Evolutionary conservation across 1,284 basidiomycete species (phyloP), one percentile per base, ranked within the genome.

Genomic region (Ustilago sp.): DNA sequence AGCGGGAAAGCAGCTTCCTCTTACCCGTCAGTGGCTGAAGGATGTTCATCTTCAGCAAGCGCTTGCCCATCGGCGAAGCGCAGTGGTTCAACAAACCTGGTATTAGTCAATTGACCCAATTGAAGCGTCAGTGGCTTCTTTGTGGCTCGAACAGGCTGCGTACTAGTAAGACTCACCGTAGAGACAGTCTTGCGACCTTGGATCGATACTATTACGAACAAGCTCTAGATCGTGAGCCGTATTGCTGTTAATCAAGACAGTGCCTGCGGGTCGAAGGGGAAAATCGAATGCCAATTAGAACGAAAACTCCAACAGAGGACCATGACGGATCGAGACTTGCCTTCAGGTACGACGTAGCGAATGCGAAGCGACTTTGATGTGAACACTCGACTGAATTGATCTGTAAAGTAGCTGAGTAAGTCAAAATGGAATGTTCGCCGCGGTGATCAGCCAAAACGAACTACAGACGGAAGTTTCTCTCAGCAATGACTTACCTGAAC

Each of bases 161-260:
- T 28, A 28, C 3, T 28, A 28, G n/a, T 17, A 5, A 36, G 31
- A 6, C 72, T 39, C 45, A 77, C 77, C 77, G 28, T 56, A 72
- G 9, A 80, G 71, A 12, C 50, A 74, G 43, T 71, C 71, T 15
- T 77, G 77, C 4, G 77, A 77, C 47, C 65, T 63, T 2, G 57
- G 38, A 53, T 80, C 68, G 35, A 77, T 60, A 35, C 68, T 47
- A 38, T 77, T 80, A 52, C 65, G 59, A 13, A 95, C 91, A 1
- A 98, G 88, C 86, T 98, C 95, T 3, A 98, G 89, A 83, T 95
- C 94, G 54, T 89, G 90, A 1, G 91, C 93, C 0, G 92, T 94
- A 65, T 95, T 94, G 0, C 91, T 89, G 83, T 97, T 95, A 77
- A 98, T 93, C 89, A 96, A 90, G 92, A 97, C 93, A 0, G 93